These are phyloP conservation scores for Pulveroboletus sp. DNA, from an alignment of 768 basidiomycete genomes.

Conservation along the genomic window DNA sequence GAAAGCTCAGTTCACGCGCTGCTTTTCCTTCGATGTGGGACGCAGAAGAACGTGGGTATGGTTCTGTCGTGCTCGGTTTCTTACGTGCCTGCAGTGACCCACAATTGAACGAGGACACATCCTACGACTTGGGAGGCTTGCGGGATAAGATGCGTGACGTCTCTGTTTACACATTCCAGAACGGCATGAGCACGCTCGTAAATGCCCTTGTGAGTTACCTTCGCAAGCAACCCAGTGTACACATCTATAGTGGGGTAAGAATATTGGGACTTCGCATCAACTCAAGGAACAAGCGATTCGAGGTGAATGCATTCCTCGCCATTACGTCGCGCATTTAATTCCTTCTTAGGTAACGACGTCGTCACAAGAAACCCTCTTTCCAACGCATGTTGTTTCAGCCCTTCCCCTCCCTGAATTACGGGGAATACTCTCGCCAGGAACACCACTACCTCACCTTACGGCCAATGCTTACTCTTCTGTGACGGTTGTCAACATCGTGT, in stretches of 20 bases:
- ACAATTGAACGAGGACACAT: slow-evolving; percentile 6
- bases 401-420: slow-evolving; percentile 59
- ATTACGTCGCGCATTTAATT: slow-evolving; percentile 1
- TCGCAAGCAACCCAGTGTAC: slow-evolving; percentile 48
- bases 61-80: slow-evolving; percentile 65
- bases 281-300: slow-evolving; percentile 34
- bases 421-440: slow-evolving; percentile 36
- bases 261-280: slow-evolving; percentile 34
- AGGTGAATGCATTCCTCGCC: slow-evolving; percentile 35
- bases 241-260: slow-evolving; percentile 43
- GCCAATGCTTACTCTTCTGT: slow-evolving; percentile 76
- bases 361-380: slow-evolving; percentile 32
- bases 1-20: slow-evolving; percentile 66
- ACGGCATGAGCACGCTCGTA: slow-evolving; percentile 70
- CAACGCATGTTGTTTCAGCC: slow-evolving; percentile 74
- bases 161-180: slow-evolving; percentile 76
- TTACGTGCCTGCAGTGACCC: slow-evolving; percentile 26
- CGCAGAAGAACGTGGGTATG: slow-evolving; percentile 59
- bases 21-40: slow-evolving; percentile 75
- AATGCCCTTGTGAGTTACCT: slow-evolving; percentile 50
- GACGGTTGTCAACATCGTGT: slow-evolving; percentile 85
- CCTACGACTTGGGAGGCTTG: slow-evolving; percentile 50
- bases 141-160: slow-evolving; percentile 46
- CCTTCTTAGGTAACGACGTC: slow-evolving; percentile 31
- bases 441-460: slow-evolving; percentile 56